A percentile compares a stretch with the other conserved stretches of the same genome.
Conservation (phyloP, 2,329 filamentous ascomycete species). For the Alternaria sp. region DNA sequence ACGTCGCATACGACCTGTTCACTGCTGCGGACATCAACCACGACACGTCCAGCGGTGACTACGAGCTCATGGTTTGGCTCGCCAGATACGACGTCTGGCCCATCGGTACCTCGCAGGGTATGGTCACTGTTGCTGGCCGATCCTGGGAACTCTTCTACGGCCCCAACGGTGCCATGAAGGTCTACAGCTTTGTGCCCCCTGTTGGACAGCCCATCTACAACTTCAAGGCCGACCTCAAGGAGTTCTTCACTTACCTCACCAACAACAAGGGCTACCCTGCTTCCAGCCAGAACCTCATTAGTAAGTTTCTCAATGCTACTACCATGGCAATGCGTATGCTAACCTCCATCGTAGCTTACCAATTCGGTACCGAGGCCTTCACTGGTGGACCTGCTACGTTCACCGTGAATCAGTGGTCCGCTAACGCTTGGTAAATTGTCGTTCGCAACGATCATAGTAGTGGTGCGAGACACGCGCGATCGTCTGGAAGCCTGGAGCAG, state of each 20-base stretch:
- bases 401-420: constrained; percentile 23
- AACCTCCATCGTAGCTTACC: constrained; percentile 17
- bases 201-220: constrained; percentile 42
- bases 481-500: not conserved
- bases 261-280: constrained; percentile 52
- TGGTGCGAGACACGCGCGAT: not conserved
- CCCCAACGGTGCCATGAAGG: constrained; percentile 62
- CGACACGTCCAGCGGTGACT: constrained; percentile 31
- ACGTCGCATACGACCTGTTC: constrained; percentile 38
- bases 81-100: constrained; percentile 24
- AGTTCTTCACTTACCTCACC: constrained; percentile 65
- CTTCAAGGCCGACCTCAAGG: constrained; percentile 63
- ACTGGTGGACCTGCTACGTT: constrained; percentile 30
- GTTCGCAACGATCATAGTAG: too few species aligned
- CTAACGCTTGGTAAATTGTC: constrained; percentile 10
- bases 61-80: constrained; percentile 36
- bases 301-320: constrained; percentile 17
- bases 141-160: constrained; percentile 65
- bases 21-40: constrained; percentile 28
- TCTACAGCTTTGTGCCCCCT: constrained; percentile 64
- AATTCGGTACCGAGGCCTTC: constrained; percentile 33
- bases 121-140: constrained; percentile 56
- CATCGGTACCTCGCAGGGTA: constrained; percentile 24
- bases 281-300: constrained; percentile 27
- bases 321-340: not conserved